Base-by-base conservation (phyloP, 495 filamentous ascomycete genomes). In the Hypoxylon fragiforme region DNA sequence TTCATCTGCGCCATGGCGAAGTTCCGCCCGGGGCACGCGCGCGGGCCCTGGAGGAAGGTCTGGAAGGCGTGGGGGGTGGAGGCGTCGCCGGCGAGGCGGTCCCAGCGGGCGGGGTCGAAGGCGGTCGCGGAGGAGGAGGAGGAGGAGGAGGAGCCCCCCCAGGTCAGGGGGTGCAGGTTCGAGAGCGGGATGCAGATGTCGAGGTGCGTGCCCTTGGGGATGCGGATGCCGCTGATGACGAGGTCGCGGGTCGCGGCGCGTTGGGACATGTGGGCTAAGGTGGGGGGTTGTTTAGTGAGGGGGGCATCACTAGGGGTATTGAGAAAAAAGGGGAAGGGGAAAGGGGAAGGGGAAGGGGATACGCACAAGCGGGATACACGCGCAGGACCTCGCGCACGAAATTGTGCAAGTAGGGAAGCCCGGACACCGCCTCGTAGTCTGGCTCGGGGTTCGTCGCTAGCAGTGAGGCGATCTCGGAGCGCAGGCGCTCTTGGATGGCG, bases 341-440 rank as follows among this genome's bases (percentile, higher is more conserved):
- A 12, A n/a, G n/a, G 30, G 19, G 42, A 41, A 8, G 28, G 53
- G n/a, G n/a, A n/a, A n/a, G n/a, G n/a, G n/a, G n/a, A n/a, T n/a
- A n/a, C 61, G 21, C 57, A 64, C 64, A 50, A 12, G 74, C 69
- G 11, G 69, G 62, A 37, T 64, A 67, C n/a, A 72, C 26, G 2
- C 76, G 69, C 2, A 77, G 60, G 0, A 70, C 62, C 37, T 79
- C 75, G 15, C 50, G 60, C 1, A 68, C 44, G 44, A 77, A 67
- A 14, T 72, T 71, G 42, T 70, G 54, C 0, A 78, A 64, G 38
- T 71, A 75, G 3, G 61, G 63, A 12, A 76, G 42, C 12, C 20
- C 28, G 12, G 67, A 68, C 16, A 79, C 69, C 6, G 66, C 26
- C 16, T 63, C 67, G 21, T 66, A 70, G 6, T 63, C 60, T 16